Base-by-base conservation (phyloP, 306 rosid species). In the Cucumis melo region DNA sequence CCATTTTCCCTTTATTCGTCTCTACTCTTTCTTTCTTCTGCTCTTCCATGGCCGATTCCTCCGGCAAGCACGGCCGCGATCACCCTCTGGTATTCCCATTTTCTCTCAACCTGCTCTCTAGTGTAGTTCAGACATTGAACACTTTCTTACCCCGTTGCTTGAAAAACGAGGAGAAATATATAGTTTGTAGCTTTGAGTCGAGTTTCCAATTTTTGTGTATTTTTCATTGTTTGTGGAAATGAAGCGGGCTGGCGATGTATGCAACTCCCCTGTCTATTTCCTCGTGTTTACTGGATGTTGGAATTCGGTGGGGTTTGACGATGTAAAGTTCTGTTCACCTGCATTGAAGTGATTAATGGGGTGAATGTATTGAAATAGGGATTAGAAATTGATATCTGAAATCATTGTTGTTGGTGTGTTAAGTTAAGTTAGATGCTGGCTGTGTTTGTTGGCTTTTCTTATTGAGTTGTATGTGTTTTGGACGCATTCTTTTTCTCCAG, bases 1-100 rank as follows among this genome's bases (percentile, higher is more conserved):
- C 54, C 19, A 6, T 20, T 1, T 5, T 61, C 66, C 14, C 71
- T 66, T 16, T 41, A 32, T 10, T 39, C 53, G 5, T 67, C 34
- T 20, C 0, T 5, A 10, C 13, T 20, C 19, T 41, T 38, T 7
- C 0, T 11, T 41, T 67, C 36, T 13, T 21, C 54, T 46, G 20
- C 21, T 70, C 41, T 12, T 48, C 76, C 77, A 87, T 87, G 90
- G 87, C 86, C 55, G 64, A 85, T 79, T 80, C 71, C 75, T 84
- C 87, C 50, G 83, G 73, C 79, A 87, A 87, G 83, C 90, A 87
- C 83, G 83, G 83, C 17, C 87, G 90, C 39, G 87, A 87, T 60
- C 77, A 82, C 56, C 75, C 83, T 80, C 80, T 80, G 90, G 90
- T 87, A 84, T 27, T 54, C 34, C 36, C 36, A 29, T 77, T 56